phyloP scores from a whole-genome alignment of 176 grass and related monocot species.

The Urochloa ruziziensis region DNA sequence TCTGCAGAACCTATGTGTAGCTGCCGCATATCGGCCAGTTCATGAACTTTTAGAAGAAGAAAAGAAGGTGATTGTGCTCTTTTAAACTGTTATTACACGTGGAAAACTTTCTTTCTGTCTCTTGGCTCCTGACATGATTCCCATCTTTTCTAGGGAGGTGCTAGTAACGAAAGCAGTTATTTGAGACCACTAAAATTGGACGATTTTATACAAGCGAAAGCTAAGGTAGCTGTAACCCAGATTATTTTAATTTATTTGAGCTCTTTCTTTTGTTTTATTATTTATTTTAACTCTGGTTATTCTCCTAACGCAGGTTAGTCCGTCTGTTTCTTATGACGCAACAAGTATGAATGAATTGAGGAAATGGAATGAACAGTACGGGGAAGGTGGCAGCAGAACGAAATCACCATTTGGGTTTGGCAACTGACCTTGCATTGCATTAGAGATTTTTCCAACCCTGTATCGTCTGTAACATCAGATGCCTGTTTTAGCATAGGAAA shows the following conservation, averaged over 20 bases:
- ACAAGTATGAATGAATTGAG: constrained; percentile 91
- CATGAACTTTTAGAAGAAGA: constrained; percentile 88
- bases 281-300: constrained; percentile 4
- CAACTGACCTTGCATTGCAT: constrained; percentile 50
- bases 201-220: constrained; percentile 94
- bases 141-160: constrained; percentile 44
- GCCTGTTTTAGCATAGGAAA: constrained; percentile 6
- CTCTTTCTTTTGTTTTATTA: neutral
- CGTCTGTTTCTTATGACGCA: constrained; percentile 83
- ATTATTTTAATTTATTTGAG: no score
- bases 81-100: neutral
- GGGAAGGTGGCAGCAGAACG: constrained; percentile 77
- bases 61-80: constrained; percentile 54
- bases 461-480: constrained; percentile 34
- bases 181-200: constrained; percentile 71
- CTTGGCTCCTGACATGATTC: constrained; percentile 8
- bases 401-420: constrained; percentile 86
- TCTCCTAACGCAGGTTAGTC: constrained; percentile 58
- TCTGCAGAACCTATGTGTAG: constrained; percentile 86
- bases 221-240: constrained; percentile 58
- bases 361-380: constrained; percentile 99
- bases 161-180: constrained; percentile 21
- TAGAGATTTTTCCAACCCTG: neutral
- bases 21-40: constrained; percentile 91
- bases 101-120: neutral